A percentile compares a stretch with the other conserved stretches of the same genome.
These are phyloP conservation scores for Aphanomyces euteiches DNA, from an alignment of 352 stramenopile genomes.

Conservation along the genomic window DNA sequence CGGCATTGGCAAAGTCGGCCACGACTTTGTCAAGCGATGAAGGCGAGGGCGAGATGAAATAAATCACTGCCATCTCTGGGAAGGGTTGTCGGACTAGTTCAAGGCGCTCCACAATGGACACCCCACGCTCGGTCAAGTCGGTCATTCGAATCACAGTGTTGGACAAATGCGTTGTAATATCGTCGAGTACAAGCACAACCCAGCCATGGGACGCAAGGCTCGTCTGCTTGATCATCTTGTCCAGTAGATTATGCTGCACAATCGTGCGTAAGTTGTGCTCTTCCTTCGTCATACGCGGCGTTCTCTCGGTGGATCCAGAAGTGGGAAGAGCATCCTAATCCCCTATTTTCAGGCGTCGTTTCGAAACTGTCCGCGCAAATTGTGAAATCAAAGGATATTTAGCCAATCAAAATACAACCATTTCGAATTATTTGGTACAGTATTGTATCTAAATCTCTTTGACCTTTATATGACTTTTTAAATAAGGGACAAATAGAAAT, in stretches of 20 bases:
- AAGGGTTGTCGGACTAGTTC: constrained; percentile 94
- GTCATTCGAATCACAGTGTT: constrained; percentile 96
- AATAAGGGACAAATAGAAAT: not conserved
- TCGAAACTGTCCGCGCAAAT: constrained; percentile 8
- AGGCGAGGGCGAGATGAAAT: constrained; percentile 88
- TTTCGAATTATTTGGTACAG: too few relatives aligned
- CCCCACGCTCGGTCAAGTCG: constrained; percentile 96
- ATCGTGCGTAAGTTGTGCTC: constrained; percentile 57
- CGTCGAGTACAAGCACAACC: constrained; percentile 95
- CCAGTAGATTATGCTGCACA: constrained; percentile 73
- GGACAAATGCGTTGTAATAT: constrained; percentile 89
- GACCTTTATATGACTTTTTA: not conserved
- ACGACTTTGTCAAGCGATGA: constrained; percentile 82
- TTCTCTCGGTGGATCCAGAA: not conserved
- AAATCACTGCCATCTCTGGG: constrained; percentile 95
- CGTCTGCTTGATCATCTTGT: constrained; percentile 81
- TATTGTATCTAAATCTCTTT: not conserved
- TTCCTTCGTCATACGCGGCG: constrained; percentile 7
- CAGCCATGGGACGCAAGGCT: constrained; percentile 69
- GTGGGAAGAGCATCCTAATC: not conserved
- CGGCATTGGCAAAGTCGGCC: constrained; percentile 69
- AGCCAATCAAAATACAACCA: too few relatives aligned
- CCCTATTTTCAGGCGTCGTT: constrained; percentile 7
- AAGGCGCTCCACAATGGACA: constrained; percentile 95
- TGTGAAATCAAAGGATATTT: too few relatives aligned